Evolutionary conservation across 108 stramenopile genomes (phyloP).

Genomic region (Nitzschia putrida): DNA sequence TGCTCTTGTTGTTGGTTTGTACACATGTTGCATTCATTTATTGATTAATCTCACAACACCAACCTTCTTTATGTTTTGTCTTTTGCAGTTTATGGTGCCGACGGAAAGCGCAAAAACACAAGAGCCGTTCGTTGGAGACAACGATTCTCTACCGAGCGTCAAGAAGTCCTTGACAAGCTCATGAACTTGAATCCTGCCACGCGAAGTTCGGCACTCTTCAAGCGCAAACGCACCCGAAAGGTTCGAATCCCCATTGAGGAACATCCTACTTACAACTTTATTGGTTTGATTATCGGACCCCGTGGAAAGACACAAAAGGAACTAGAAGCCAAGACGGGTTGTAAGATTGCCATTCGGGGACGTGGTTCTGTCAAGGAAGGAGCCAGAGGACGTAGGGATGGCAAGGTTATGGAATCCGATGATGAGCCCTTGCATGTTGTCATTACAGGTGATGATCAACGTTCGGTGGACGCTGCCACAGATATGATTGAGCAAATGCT

Average conservation of each 20-base stretch:
- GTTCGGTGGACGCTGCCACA: slow-evolving; percentile 82
- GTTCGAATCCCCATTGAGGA: slow-evolving; percentile 88
- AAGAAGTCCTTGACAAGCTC: slow-evolving; percentile 85
- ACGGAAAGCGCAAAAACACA: slow-evolving; percentile 95
- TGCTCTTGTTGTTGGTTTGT: background rate
- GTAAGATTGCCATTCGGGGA: slow-evolving; percentile 98
- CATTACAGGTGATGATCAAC: slow-evolving; percentile 91
- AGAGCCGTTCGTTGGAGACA: slow-evolving; percentile 94
- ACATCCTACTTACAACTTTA: slow-evolving; percentile 95
- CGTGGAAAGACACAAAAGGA: slow-evolving; percentile 99
- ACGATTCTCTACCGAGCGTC: slow-evolving; percentile 78
- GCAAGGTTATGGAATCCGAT: slow-evolving; percentile 82
- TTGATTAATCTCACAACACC: background rate
- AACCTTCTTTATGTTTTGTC: background rate
- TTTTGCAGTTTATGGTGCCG: slow-evolving; percentile 70
- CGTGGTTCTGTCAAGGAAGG: slow-evolving; percentile 96
- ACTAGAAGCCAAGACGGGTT: slow-evolving; percentile 94
- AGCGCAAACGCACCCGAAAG: slow-evolving; percentile 74
- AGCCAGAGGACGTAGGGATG: slow-evolving; percentile 81
- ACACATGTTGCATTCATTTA: background rate
- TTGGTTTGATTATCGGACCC: slow-evolving; percentile 95
- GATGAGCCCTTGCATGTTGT: slow-evolving; percentile 96
- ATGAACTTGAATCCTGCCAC: slow-evolving; percentile 75
- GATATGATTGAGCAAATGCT: slow-evolving; percentile 93
- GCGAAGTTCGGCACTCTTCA: slow-evolving; percentile 52